Evolutionary conservation across 768 basidiomycete genomes (phyloP), one percentile per base, ranked within the genome.

Genomic region (Boletellus ananas): DNA sequence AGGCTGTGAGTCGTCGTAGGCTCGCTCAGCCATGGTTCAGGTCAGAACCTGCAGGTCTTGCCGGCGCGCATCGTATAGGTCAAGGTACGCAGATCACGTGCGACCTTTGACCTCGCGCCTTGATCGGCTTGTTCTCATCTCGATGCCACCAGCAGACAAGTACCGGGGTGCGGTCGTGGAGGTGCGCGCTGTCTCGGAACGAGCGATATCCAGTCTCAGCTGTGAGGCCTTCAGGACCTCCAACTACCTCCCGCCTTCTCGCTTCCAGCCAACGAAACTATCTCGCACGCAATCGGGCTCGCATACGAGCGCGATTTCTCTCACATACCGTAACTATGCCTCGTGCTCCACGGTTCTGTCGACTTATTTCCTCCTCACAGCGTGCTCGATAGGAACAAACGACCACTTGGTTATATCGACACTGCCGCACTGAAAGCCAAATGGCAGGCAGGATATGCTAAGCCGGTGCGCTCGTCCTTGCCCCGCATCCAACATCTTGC

Each of bases 241-340:
- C 88, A 90, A 74, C 70, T 90, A 1, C 85, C 91, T 0, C 94
- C 94, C 9, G 94, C 93, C 0, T 94, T 94, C 66, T 80, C 86
- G 14, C 75, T 95, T 3, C 85, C 87, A 8, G 71, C 76, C 11
- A 75, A 77, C 50, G 90, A 90, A 60, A 76, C 80, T 17, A 83
- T 94, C 50, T 77, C 80, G 9, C 76, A 79, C 20, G 93, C 90
- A 1, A 80, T 95, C 25, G 90, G 91, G 58, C 78, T 87, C 21
- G 94, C 93, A 0, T 95, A 94, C 59, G 94, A 96, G 57, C 83
- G 92, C 31, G 94, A 96, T 64, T 96, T 94, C 70, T 92, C 92
- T 16, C 85, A 94, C 59, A 85, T 95, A 53, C 94, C 94, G 94
- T 94, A 59, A 60, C 72, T 70, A 18, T 33, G 5, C 43, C 36